phyloP scores from a whole-genome alignment of 2,329 filamentous ascomycete species.

The Colletotrichum tabaci region DNA sequence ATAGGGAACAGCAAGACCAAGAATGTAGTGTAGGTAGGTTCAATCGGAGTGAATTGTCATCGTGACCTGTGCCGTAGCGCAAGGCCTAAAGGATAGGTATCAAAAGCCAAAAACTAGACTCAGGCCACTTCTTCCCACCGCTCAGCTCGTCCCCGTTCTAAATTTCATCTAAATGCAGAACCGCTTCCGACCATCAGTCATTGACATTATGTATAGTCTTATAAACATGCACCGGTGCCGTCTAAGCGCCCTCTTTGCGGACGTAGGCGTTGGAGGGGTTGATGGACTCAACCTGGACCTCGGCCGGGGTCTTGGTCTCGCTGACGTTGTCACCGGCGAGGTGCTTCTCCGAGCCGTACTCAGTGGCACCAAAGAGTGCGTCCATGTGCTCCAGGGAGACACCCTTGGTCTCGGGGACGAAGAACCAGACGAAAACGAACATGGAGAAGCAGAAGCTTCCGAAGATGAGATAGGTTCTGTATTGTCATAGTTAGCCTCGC shows the following conservation, averaged over 20 bases:
- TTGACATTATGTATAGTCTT: slow-evolving; percentile 20
- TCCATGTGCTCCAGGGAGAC: slow-evolving; percentile 44
- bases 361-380: slow-evolving; percentile 39
- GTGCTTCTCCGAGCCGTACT: slow-evolving; percentile 39
- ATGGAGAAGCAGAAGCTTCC: slow-evolving; percentile 75
- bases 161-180: slow-evolving; percentile 30
- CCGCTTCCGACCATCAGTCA: slow-evolving; percentile 11
- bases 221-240: not conserved
- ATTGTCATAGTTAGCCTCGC: slow-evolving; percentile 1
- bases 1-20: no score
- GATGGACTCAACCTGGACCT: slow-evolving; percentile 36
- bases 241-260: slow-evolving; percentile 38
- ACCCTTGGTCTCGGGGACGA: slow-evolving; percentile 75
- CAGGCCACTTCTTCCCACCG: not conserved
- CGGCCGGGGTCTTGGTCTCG: slow-evolving; percentile 29
- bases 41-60: slow-evolving; percentile 15
- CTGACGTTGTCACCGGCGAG: slow-evolving; percentile 35
- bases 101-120: slow-evolving; percentile 31
- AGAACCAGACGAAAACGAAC: slow-evolving; percentile 75
- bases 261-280: slow-evolving; percentile 36
- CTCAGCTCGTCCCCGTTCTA: slow-evolving; percentile 9
- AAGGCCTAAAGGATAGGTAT: slow-evolving; percentile 35
- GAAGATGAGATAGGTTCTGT: slow-evolving; percentile 74
- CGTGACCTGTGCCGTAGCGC: slow-evolving; percentile 23
- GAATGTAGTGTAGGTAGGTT: not conserved